Base-by-base conservation (phyloP, 805 yeast species). In the Metschnikowia bowlesiae region DNA sequence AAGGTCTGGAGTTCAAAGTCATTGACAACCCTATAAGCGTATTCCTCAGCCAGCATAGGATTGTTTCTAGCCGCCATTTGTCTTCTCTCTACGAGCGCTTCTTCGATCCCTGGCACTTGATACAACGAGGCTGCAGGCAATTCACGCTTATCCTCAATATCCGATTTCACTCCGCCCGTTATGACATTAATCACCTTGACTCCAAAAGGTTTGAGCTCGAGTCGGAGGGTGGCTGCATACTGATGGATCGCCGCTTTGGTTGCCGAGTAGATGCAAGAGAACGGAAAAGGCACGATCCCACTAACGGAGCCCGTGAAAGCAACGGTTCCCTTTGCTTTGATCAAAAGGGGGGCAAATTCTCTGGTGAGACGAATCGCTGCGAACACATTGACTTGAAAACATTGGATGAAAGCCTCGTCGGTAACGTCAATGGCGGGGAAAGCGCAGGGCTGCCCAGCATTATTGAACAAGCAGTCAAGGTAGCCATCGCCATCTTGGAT, bases 371-470 rank as follows among this genome's bases (percentile, higher is more conserved):
- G 75, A 46, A 85, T 73, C 4, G 87, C 87, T 0, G 87, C 94
- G 62, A 78, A 76, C 0, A 87, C 87, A 61, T 87, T 87, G 22
- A 84, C 88, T 46, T 79, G 75, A 61, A 80, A 81, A 49, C 83
- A 78, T 54, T 75, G 75, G 34, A 65, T 68, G 30, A 82, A 57
- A 33, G 66, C 74, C 10, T 75, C 83, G 61, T 85, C 83, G 3
- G 76, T 67, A 2, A 82, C 85, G 65, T 86, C 94, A 43, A 78
- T 54, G 0, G 87, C 88, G 0, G 94, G 88, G 47, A 82, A 73
- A 0, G 87, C 79, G 59, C 91, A 87, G 18, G 89, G 76, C 57
- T 79, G 84, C 14, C 91, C 91, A 1, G 95, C 95, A 63, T 87
- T 87, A 65, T 87, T 87, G 68, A 74, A 85, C 47, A 87, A 65